Evolutionary conservation across 768 basidiomycete genomes (phyloP), one percentile per base, ranked within the genome.

Genomic region (Vararia minispora): DNA sequence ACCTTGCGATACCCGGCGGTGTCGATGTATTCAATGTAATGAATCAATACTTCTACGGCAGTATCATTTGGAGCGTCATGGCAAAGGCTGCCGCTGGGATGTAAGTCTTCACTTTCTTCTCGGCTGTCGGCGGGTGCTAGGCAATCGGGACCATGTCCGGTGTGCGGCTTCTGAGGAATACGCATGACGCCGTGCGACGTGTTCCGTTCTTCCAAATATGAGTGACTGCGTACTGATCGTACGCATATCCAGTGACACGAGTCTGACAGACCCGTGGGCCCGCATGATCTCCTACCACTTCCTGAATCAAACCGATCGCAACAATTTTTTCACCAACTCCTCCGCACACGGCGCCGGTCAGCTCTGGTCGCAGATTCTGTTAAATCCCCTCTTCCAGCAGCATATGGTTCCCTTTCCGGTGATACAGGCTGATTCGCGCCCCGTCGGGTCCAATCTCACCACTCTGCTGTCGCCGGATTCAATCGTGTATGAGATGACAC

Each of bases 261-360:
- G 77, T 39, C 41, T 81, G 31, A 71, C 71, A 1, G 81, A 85
- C 50, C 59, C 74, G 5, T 83, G 76, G 68, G 62, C 68, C 0
- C 72, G 79, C 1, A 70, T 76, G 53, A 66, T 86, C 24, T 69
- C 77, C 1, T 79, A 79, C 45, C 84, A 87, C 53, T 85, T 85
- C 48, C 58, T 80, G 41, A 82, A 76, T 50, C 71, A 74, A 36
- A 85, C 81, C 0, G 62, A 65, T 5, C 59, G 65, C 12, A 40
- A 38, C 8, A 76, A 81, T 49, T 76, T 82, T 49, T 79, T 74
- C 55, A 70, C 71, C 2, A 71, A 76, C 33, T 54, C 65, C 29
- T 61, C 71, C 1, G 61, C 65, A 6, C 81, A 85, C 44, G 80
- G 79, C n/a, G 75, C 79, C n/a, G 81, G 79, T 5, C 69, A 78